phyloP scores from a whole-genome alignment of 768 basidiomycete genomes.

The Podaxis sp. region DNA sequence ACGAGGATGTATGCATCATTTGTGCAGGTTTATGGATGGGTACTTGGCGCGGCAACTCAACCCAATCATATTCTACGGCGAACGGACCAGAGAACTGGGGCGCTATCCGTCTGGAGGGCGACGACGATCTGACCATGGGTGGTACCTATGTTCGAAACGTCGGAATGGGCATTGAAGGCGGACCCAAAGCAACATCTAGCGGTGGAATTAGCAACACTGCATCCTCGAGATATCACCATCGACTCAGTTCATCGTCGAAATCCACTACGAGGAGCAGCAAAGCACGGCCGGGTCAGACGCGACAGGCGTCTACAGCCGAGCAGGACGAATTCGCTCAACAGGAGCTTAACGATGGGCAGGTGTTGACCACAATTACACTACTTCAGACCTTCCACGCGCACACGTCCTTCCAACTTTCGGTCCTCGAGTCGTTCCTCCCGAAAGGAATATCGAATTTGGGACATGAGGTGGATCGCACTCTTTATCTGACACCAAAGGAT shows the following conservation, averaged over 20 bases:
- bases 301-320: conserved; percentile 32
- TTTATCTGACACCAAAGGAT: conserved; percentile 59
- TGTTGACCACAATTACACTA: conserved; percentile 52
- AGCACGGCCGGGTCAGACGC: conserved; percentile 44
- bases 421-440: conserved; percentile 37
- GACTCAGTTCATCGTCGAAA: conserved; percentile 27
- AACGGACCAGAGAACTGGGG: conserved; percentile 56
- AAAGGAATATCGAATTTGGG: conserved; percentile 14
- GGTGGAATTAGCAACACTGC: conserved; percentile 19
- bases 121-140: conserved; percentile 53
- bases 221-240: conserved; percentile 2
- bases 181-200: conserved; percentile 36
- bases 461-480: background rate
- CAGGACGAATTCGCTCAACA: conserved; percentile 18
- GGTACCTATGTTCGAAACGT: conserved; percentile 50
- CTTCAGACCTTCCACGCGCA: conserved; percentile 71
- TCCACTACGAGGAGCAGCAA: conserved; percentile 45
- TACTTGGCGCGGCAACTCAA: conserved; percentile 54
- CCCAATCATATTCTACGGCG: conserved; percentile 47
- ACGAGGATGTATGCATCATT: conserved; percentile 82
- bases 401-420: conserved; percentile 56
- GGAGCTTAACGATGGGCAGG: conserved; percentile 29
- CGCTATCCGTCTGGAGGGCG: conserved; percentile 60
- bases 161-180: conserved; percentile 74
- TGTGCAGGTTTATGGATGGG: conserved; percentile 86